Conservation (phyloP, 306 rosid species). For the Cicer pinnatifidum region DNA sequence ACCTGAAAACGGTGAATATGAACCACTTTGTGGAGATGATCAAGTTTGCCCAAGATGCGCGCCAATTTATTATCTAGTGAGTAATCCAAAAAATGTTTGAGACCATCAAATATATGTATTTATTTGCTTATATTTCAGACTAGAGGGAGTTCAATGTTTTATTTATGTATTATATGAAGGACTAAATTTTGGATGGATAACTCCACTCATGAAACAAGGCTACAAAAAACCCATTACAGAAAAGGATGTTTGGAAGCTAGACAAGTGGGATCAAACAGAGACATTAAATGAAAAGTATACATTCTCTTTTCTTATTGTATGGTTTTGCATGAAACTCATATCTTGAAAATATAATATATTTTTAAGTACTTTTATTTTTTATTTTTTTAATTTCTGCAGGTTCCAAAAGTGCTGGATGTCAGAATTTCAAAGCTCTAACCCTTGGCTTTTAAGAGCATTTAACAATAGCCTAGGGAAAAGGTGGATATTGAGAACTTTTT, state of each 20-base stretch:
- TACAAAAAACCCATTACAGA: constrained; percentile 73
- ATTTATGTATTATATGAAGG: constrained; percentile 51
- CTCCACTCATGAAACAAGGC: constrained; percentile 82
- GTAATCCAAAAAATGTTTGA: constrained; percentile 37
- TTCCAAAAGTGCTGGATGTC: constrained; percentile 73
- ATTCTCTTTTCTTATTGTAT: constrained; percentile 33
- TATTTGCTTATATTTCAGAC: background rate
- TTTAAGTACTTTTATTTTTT: constrained; percentile 12
- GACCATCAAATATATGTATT: background rate
- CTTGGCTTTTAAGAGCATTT: constrained; percentile 80
- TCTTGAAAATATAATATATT: background rate
- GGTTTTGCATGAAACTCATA: constrained; percentile 38
- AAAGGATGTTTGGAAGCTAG: constrained; percentile 88
- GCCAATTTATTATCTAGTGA: constrained; percentile 69
- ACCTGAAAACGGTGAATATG: constrained; percentile 66
- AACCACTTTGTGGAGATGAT: constrained; percentile 67
- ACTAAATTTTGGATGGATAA: constrained; percentile 80
- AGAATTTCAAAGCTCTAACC: constrained; percentile 72
- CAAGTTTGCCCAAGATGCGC: constrained; percentile 70
- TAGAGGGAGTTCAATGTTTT: background rate
- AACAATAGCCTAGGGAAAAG: constrained; percentile 83
- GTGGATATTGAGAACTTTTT: constrained; percentile 44
- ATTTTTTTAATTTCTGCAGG: constrained; percentile 44
- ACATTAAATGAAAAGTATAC: constrained; percentile 60
- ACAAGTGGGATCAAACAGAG: constrained; percentile 79